phyloP scores from a whole-genome alignment of 208 protist species.

The Acanthamoeba rhysodes region DNA sequence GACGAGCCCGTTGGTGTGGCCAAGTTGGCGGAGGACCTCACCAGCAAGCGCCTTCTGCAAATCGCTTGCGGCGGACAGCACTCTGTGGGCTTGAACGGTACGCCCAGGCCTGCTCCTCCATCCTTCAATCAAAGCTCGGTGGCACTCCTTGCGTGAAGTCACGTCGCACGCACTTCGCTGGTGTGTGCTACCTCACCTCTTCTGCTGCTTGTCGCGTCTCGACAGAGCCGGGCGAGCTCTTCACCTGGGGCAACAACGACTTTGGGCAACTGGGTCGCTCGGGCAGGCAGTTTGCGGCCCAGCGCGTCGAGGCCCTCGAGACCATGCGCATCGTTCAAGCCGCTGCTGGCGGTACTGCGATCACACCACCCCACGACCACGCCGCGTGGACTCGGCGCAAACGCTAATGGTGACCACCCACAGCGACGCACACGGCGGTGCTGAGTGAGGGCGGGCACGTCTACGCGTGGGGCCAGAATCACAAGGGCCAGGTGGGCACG shows the following conservation, averaged over 20 bases:
- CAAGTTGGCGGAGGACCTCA: slow-evolving; percentile 1
- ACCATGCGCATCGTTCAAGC: slow-evolving; percentile 22
- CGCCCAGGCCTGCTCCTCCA: not conserved
- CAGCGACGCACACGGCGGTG: slow-evolving; percentile 4
- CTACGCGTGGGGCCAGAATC: slow-evolving; percentile 22
- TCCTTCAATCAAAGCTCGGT: not conserved
- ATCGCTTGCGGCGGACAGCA: slow-evolving; percentile 23
- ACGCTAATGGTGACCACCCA: not conserved
- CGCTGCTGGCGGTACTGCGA: not conserved
- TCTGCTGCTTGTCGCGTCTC: not conserved
- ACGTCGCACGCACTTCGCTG: too few species aligned
- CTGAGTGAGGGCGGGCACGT: slow-evolving; percentile 8
- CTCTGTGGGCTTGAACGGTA: not conserved
- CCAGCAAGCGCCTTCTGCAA: not conserved
- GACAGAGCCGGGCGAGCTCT: slow-evolving; percentile 20
- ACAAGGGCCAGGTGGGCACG: slow-evolving; percentile 61
- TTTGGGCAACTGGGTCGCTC: slow-evolving; percentile 51
- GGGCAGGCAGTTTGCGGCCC: slow-evolving; percentile 29
- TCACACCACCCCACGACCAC: not conserved
- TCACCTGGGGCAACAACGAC: slow-evolving; percentile 58
- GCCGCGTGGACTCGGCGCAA: too few species aligned
- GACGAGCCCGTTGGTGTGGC: not conserved
- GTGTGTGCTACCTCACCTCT: too few species aligned
- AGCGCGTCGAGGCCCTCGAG: slow-evolving; percentile 3
- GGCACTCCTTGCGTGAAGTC: too few species aligned